phyloP scores from a whole-genome alignment of 257 asterid genomes.

The Fraxinus cuspidata region DNA sequence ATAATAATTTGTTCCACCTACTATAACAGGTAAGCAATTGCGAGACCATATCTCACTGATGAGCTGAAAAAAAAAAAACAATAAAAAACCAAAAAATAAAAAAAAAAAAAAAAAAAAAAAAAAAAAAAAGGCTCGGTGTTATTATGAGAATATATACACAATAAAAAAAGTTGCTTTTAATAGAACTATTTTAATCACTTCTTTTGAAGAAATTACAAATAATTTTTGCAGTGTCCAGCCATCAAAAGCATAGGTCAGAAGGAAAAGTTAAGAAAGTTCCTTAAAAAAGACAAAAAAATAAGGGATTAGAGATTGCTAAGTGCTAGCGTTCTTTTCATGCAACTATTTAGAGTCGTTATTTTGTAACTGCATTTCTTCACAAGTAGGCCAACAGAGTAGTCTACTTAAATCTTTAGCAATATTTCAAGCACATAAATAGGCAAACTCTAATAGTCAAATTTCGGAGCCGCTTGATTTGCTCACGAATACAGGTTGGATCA shows the following conservation, averaged over 20 bases:
- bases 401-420: neutral
- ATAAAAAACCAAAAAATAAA: no score
- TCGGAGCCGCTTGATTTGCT: neutral
- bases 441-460: no score
- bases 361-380: neutral
- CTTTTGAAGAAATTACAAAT: neutral
- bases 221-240: neutral
- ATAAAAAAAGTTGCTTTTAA: neutral
- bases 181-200: neutral
- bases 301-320: neutral
- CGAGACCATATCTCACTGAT: slow-evolving; percentile 77
- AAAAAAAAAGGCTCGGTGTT: neutral
- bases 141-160: slow-evolving; percentile 1
- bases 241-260: neutral
- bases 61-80: slow-evolving; percentile 42
- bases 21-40: slow-evolving; percentile 78
- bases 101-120: no score
- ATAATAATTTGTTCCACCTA: slow-evolving; percentile 97
- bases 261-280: neutral
- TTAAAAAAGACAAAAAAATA: neutral
- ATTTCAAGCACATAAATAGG: neutral
- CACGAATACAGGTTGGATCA: no score
- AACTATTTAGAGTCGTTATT: neutral
- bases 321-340: neutral
- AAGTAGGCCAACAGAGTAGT: neutral